These are phyloP conservation scores for Zostera marina DNA, from an alignment of 116 monocot species.

Conservation along the genomic window DNA sequence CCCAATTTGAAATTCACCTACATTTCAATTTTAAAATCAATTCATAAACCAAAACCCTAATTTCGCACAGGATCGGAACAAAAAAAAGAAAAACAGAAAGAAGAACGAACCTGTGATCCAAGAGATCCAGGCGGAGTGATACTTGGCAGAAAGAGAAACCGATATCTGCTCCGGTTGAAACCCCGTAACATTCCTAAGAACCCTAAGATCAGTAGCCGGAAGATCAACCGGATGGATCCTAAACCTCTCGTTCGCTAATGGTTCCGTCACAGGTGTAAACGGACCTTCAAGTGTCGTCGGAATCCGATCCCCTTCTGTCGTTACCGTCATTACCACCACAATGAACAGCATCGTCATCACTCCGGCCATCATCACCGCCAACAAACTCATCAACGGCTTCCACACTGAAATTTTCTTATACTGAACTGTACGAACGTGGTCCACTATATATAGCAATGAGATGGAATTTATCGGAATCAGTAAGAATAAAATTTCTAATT, in stretches of 20 bases:
- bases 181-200: background rate
- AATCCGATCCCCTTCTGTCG: background rate
- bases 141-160: constrained; percentile 21
- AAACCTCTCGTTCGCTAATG: constrained; percentile 27
- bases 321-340: background rate
- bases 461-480: too few species aligned
- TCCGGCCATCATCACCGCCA: background rate
- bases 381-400: background rate
- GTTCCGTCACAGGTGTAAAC: constrained; percentile 57
- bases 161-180: constrained; percentile 11
- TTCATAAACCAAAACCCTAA: background rate
- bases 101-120: constrained; percentile 54
- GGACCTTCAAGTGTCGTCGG: constrained; percentile 1
- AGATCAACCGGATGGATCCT: constrained; percentile 13
- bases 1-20: constrained; percentile 80
- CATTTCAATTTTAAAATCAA: background rate
- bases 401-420: background rate
- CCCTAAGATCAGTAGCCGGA: background rate
- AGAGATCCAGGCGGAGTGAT: constrained; percentile 64
- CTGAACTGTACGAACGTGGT: too few species aligned
- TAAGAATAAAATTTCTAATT: too few species aligned
- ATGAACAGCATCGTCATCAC: background rate
- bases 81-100: background rate
- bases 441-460: too few species aligned
- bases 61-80: too few species aligned